These are phyloP conservation scores for Talaromyces nanjingensis DNA, from an alignment of 495 filamentous ascomycete genomes.

Conservation along the genomic window DNA sequence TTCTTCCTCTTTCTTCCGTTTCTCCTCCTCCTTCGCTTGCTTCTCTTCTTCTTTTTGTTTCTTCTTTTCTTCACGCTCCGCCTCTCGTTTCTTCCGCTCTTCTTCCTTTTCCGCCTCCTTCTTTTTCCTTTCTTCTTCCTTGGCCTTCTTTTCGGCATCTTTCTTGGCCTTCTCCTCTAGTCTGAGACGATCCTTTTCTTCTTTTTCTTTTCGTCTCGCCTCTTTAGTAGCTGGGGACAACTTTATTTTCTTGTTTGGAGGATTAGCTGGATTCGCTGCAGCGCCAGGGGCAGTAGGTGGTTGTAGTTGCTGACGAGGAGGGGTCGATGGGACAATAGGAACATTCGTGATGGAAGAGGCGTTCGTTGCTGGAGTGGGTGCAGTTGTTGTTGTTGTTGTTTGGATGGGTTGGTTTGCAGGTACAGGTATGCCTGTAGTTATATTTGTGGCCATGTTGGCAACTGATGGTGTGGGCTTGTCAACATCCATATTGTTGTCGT, in stretches of 20 bases:
- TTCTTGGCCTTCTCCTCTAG: conserved; percentile 37
- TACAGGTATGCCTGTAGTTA: not conserved
- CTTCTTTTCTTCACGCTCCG: conserved; percentile 23
- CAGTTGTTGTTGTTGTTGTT: not conserved
- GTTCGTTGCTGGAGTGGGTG: not conserved
- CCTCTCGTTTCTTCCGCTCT: conserved; percentile 24
- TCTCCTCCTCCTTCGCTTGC: conserved; percentile 57
- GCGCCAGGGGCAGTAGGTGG: not conserved
- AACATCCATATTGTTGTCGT: not conserved
- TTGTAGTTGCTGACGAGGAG: not conserved
- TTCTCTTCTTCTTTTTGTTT: conserved; percentile 29
- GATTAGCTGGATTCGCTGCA: conserved; percentile 5
- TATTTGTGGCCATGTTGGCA: not conserved
- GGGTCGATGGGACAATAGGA: not conserved
- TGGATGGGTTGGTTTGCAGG: not conserved
- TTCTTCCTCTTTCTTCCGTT: conserved; percentile 52
- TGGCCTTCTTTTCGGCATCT: conserved; percentile 36
- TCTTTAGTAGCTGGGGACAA: conserved; percentile 47
- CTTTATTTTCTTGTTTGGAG: conserved; percentile 44
- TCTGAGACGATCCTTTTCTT: conserved; percentile 41
- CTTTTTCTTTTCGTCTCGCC: conserved; percentile 46
- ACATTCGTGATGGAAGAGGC: not conserved
- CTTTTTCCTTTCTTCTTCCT: conserved; percentile 40
- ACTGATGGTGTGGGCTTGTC: not conserved
- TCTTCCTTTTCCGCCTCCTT: conserved; percentile 35